phyloP scores from a whole-genome alignment of 306 rosid genomes.

The Corylus heterophylla region DNA sequence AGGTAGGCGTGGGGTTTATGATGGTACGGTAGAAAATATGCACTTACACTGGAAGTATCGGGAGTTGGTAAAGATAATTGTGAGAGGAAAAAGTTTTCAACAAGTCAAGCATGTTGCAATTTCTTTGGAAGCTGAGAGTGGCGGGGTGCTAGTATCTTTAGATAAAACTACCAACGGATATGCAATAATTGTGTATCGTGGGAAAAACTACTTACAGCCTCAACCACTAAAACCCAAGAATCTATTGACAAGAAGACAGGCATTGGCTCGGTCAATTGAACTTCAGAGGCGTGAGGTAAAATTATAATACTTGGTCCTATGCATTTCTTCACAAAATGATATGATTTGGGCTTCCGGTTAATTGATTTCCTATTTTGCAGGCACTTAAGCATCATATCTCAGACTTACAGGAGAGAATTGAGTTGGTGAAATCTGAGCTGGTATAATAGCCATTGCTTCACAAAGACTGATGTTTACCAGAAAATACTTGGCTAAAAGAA shows the following conservation, averaged over 20 bases:
- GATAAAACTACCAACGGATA: constrained; percentile 75
- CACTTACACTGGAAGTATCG: constrained; percentile 94
- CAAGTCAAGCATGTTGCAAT: constrained; percentile 82
- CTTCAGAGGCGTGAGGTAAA: constrained; percentile 88
- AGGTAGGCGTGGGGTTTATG: constrained; percentile 84
- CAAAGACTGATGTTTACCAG: background rate
- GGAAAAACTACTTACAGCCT: constrained; percentile 80
- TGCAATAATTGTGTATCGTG: constrained; percentile 76
- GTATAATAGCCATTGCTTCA: constrained; percentile 38
- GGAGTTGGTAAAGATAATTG: constrained; percentile 84
- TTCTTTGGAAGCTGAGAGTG: constrained; percentile 96
- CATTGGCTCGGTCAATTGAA: constrained; percentile 80
- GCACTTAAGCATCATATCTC: constrained; percentile 74
- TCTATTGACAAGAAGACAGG: constrained; percentile 73
- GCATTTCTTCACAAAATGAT: background rate
- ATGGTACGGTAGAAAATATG: constrained; percentile 93
- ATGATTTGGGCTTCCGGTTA: constrained; percentile 17
- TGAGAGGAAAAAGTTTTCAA: constrained; percentile 61
- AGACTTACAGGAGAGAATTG: constrained; percentile 68
- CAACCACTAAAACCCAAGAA: constrained; percentile 61
- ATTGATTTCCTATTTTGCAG: constrained; percentile 39
- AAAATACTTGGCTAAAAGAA: background rate
- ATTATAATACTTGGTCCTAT: constrained; percentile 6
- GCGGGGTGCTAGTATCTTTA: constrained; percentile 79
- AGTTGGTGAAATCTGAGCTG: constrained; percentile 65